Percentiles rank a stretch among this genome's conserved stretches.
These are phyloP conservation scores for Haplosporangium sp. DNA, from an alignment of 371 early-diverging fungal species.

Conservation along the genomic window DNA sequence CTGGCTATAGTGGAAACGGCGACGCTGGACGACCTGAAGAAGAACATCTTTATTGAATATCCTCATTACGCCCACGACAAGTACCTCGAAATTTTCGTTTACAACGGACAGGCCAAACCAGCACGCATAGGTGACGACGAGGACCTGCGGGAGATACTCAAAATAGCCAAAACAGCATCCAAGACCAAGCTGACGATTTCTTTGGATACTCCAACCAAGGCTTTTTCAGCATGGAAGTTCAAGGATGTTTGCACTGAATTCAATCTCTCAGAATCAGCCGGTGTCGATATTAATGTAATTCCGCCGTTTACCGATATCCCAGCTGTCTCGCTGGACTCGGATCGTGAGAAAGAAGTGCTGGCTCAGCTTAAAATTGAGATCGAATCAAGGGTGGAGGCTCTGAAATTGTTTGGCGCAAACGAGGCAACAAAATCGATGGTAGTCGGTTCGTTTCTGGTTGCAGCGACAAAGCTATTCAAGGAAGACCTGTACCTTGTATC, in stretches of 20 bases:
- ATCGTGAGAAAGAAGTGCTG: neutral
- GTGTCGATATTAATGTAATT: neutral
- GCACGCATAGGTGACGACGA: neutral
- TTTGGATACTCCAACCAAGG: conserved; percentile 21
- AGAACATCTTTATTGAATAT: too few relatives aligned
- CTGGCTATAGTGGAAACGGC: too few relatives aligned
- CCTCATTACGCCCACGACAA: conserved; percentile 5
- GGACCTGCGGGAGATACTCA: conserved; percentile 2
- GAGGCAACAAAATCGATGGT: conserved; percentile 7
- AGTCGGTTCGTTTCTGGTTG: conserved; percentile 26
- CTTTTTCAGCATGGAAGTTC: conserved; percentile 24
- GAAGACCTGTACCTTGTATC: conserved; percentile 21
- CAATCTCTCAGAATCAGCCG: neutral
- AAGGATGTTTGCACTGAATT: conserved; percentile 21
- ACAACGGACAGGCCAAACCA: conserved; percentile 1
- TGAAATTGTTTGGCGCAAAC: neutral
- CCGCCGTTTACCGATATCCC: conserved; percentile 16
- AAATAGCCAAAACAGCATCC: neutral
- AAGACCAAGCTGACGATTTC: conserved; percentile 6
- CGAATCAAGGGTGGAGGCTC: conserved; percentile 1
- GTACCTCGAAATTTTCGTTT: conserved; percentile 1
- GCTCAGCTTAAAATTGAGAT: conserved; percentile 15
- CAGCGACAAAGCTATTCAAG: conserved; percentile 6
- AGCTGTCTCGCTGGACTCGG: conserved; percentile 8
- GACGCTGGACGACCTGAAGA: too few relatives aligned